phyloP scores from a whole-genome alignment of 2,329 filamentous ascomycete genomes.

The Phialophora chinensis region DNA sequence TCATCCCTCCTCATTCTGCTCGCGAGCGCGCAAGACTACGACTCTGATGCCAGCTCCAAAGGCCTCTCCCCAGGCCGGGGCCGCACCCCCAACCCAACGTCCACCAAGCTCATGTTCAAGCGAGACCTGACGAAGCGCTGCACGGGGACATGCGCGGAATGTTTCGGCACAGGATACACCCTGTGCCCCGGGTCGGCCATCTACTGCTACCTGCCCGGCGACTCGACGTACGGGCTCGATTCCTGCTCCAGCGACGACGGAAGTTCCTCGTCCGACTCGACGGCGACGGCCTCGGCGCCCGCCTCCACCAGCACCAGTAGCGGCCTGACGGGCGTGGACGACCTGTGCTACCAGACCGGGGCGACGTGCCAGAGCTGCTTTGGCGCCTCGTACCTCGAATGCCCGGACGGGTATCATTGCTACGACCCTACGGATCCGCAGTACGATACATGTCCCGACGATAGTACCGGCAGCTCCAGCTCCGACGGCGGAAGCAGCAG shows the following conservation, averaged over 20 bases:
- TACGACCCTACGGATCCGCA: slow-evolving; percentile 33
- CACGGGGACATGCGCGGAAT: slow-evolving; percentile 33
- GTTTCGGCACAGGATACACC: slow-evolving; percentile 35
- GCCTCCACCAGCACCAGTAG: slow-evolving; percentile 20
- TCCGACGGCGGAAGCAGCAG: not conserved
- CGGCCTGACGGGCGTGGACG: slow-evolving; percentile 13
- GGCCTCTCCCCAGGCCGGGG: slow-evolving; percentile 12
- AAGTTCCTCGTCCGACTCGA: slow-evolving; percentile 3
- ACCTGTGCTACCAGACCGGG: slow-evolving; percentile 28
- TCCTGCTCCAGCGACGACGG: slow-evolving; percentile 21
- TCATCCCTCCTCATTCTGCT: slow-evolving; percentile 27
- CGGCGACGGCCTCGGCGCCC: slow-evolving; percentile 12
- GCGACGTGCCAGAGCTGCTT: slow-evolving; percentile 35
- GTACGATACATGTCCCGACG: slow-evolving; percentile 34
- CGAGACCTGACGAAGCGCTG: slow-evolving; percentile 32
- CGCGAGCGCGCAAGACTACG: slow-evolving; percentile 18
- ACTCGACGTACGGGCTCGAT: slow-evolving; percentile 32
- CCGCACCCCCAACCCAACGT: slow-evolving; percentile 16
- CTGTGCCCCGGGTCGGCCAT: slow-evolving; percentile 30
- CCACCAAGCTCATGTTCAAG: slow-evolving; percentile 25
- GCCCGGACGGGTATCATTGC: slow-evolving; percentile 32
- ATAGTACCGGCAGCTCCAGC: slow-evolving; percentile 7
- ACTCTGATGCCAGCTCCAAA: slow-evolving; percentile 24
- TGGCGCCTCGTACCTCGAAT: slow-evolving; percentile 30
- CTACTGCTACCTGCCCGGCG: slow-evolving; percentile 35